Evolutionary conservation across 2,329 filamentous ascomycete species (phyloP), one percentile per base, ranked within the genome.

Genomic region (Hymenoscyphus infarciens): DNA sequence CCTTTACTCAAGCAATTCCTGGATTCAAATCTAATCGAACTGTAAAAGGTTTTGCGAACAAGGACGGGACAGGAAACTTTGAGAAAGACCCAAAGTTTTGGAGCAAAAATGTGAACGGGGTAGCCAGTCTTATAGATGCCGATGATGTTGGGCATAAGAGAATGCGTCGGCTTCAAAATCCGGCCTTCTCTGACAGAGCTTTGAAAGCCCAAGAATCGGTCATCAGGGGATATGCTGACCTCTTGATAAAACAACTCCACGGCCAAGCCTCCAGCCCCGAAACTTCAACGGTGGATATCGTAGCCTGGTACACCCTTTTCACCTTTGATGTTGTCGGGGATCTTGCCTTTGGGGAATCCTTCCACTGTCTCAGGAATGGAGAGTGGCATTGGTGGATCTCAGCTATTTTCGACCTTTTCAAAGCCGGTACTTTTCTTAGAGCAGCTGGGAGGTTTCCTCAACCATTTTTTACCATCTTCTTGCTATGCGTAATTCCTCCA

Each of bases 301-400:
- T 27, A 5, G 45, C 53, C 1, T 65, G 55, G 56, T 62, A 60
- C 25, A 59, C 58, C 27, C 54, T 59, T 39, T 25, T 59, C 1
- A 72, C 75, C 2, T 77, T 78, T 64, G 76, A 77, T 66, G 69
- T 54, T 38, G 7, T 60, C 5, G 58, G 45, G 22, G 58, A 77
- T 25, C 72, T 77, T 45, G 77, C 77, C n/a, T 80, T 79, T 64
- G 78, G 77, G 5, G 75, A 78, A 61, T 72, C 75, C 1, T 78
- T 77, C 64, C 75, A 15, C 61, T 72, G 49, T 64, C 64, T 59
- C 70, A 69, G 67, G 45, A 39, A 55, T 69, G 31, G 57, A 56
- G 1, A 57, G 71, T 0, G 66, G 74, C 25, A 56, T 70, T 19
- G 56, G 67, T 10, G 67, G 68, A 22, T 57, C 19, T 57, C 65